Evolutionary conservation across 164 flowering plant genomes (phyloP), one percentile per base, ranked within the genome.

Genomic region (Vitis vinifera): DNA sequence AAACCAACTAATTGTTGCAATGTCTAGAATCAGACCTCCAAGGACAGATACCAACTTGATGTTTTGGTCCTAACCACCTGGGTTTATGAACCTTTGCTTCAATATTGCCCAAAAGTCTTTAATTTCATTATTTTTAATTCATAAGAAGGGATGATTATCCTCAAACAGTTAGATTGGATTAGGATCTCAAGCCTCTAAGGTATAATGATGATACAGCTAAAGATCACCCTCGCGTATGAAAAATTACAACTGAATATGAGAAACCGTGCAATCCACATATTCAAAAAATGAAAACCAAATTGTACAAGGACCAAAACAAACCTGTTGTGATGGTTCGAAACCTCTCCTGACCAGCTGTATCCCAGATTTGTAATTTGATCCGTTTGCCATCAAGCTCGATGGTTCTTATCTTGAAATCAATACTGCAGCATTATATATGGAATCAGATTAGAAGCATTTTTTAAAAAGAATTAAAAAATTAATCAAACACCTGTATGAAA

Each of bases 281-380:
- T 27, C n/a, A 9, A 44, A 70, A 13, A 10, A 49, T 5, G 9
- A 11, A 37, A 47, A 23, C 3, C 61, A 5, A 62, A 14, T 17
- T 47, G n/a, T 1, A 17, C 44, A 17, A 71, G 12, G 3, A 50
- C 15, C 29, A 57, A 55, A 8, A 73, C 59, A 56, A 31, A 78
- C 77, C 81, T 47, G 77, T 74, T 29, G 81, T 74, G 51, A 78
- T 74, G 10, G 81, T 74, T 65, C 81, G 69, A 53, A 78, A 78
- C n/a, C 81, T 72, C 63, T 78, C 81, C 68, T 78, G 80, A 30
- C 80, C 80, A 63, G 80, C 80, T 6, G 81, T 78, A 62, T 78
- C 81, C 81, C 81, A 74, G 19, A 78, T 78, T 72, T 74, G 81
- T 55, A 78, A 44, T 61, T 78, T 78, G 55, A 78, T 78, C 48